phyloP scores from a whole-genome alignment of 2,329 filamentous ascomycete species.

The Pezicula neosporulosa region DNA sequence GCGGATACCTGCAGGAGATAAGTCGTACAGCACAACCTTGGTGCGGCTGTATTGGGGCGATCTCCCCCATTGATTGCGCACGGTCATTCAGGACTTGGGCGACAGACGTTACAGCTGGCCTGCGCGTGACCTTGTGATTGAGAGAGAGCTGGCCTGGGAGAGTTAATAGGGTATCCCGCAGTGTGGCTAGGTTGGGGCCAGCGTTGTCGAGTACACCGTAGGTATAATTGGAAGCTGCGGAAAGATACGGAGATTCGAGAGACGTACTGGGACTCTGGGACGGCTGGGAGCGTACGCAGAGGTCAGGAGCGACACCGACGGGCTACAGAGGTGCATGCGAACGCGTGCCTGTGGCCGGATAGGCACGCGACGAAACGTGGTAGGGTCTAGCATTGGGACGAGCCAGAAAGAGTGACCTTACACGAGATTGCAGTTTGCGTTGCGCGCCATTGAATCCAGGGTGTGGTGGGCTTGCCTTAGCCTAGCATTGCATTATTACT shows the following conservation, averaged over 20 bases:
- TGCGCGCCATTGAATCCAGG: background rate
- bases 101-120: background rate
- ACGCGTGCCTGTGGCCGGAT: conserved; percentile 26
- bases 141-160: background rate
- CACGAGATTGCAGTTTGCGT: too few species aligned
- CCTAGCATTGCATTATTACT: background rate
- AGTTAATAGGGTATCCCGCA: background rate
- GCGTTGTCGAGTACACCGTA: too few species aligned
- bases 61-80: background rate
- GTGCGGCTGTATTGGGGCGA: background rate
- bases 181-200: too few species aligned
- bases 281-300: background rate
- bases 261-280: background rate
- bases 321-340: conserved; percentile 20
- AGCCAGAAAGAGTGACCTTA: background rate
- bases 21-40: conserved; percentile 20
- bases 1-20: conserved; percentile 22
- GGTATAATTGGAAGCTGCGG: too few species aligned
- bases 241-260: background rate
- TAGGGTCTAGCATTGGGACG: conserved; percentile 11
- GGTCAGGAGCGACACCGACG: conserved; percentile 4
- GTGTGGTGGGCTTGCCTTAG: background rate
- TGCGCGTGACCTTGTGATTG: background rate
- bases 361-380: conserved; percentile 30
- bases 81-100: background rate